phyloP scores from a whole-genome alignment of 2,329 filamentous ascomycete species.

The Fusarium irregulare region DNA sequence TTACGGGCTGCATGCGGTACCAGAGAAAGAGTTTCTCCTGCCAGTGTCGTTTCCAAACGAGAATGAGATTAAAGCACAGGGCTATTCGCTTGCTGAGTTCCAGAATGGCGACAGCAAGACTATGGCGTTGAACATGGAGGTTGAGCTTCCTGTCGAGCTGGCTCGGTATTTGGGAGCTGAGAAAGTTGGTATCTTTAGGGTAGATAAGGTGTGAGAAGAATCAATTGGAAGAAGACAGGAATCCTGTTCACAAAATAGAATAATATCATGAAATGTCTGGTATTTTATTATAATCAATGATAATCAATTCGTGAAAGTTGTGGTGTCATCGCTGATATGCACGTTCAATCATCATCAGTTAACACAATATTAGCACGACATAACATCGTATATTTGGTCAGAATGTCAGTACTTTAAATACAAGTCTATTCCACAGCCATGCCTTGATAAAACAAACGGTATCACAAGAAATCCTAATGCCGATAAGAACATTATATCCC shows the following conservation, averaged over 20 bases:
- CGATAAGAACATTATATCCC: constrained; percentile 28
- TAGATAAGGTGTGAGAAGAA: constrained; percentile 62
- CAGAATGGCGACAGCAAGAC: constrained; percentile 72
- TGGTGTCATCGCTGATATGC: not conserved
- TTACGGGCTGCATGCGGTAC: constrained; percentile 60
- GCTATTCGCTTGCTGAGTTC: constrained; percentile 71
- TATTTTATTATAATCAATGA: not conserved
- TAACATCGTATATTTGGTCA: not conserved
- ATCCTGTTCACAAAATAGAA: not conserved
- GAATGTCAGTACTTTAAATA: not conserved
- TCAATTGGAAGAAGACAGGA: constrained; percentile 63
- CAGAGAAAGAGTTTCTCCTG: constrained; percentile 73
- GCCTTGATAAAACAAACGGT: constrained; percentile 39
- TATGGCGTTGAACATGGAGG: constrained; percentile 66
- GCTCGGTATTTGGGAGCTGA: constrained; percentile 73
- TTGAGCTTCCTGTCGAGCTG: constrained; percentile 71
- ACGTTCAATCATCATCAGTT: not conserved
- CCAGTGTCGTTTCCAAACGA: constrained; percentile 71
- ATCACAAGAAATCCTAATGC: constrained; percentile 40
- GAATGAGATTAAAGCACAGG: constrained; percentile 66
- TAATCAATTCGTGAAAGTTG: not conserved
- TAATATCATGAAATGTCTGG: not conserved
- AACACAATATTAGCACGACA: too few species aligned
- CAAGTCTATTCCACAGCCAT: constrained; percentile 24
- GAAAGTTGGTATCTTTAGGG: constrained; percentile 75